Percentiles rank a stretch among this genome's conserved stretches.
Evolutionary conservation across 208 protist species (phyloP).

Genomic region (Crithidia mellificae): DNA sequence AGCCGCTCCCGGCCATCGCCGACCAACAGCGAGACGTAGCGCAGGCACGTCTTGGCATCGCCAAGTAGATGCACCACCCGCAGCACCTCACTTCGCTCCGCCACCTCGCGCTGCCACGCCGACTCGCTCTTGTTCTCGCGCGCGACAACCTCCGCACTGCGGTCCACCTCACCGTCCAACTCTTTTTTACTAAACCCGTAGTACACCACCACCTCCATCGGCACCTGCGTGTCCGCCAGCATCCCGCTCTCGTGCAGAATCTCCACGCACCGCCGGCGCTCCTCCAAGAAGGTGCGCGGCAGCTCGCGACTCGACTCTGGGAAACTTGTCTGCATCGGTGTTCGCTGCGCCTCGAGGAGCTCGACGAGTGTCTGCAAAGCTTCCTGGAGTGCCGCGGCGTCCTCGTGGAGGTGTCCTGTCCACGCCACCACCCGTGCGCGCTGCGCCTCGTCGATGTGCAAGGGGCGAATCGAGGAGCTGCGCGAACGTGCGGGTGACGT

Average conservation of each 20-base stretch:
- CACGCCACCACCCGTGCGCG: conserved; percentile 38
- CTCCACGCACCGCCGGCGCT: conserved; percentile 59
- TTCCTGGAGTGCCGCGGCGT: conserved; percentile 60
- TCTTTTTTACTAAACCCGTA: conserved; percentile 60
- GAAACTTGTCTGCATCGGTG: no score
- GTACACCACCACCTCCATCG: conserved; percentile 61
- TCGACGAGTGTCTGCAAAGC: conserved; percentile 64
- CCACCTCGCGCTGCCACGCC: conserved; percentile 17
- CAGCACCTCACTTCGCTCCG: conserved; percentile 58
- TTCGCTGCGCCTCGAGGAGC: conserved; percentile 57
- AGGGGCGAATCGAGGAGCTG: conserved; percentile 14
- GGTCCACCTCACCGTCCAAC: conserved; percentile 39
- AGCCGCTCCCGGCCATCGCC: conserved; percentile 51
- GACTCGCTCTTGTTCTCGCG: conserved; percentile 9
- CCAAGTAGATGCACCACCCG: conserved; percentile 60
- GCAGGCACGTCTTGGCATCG: conserved; percentile 81
- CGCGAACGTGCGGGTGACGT: not conserved
- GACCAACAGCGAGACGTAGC: conserved; percentile 67
- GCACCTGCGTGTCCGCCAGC: conserved; percentile 73
- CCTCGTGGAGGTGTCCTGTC: conserved; percentile 46
- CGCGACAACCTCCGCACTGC: conserved; percentile 20
- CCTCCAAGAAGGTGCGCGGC: conserved; percentile 47
- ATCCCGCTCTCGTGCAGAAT: conserved; percentile 71
- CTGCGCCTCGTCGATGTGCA: conserved; percentile 39
- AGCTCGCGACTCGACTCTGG: conserved; percentile 42